A percentile compares a stretch with the other conserved stretches of the same genome.
phyloP scores from a whole-genome alignment of 306 rosid genomes.

The Medicago lupulina region DNA sequence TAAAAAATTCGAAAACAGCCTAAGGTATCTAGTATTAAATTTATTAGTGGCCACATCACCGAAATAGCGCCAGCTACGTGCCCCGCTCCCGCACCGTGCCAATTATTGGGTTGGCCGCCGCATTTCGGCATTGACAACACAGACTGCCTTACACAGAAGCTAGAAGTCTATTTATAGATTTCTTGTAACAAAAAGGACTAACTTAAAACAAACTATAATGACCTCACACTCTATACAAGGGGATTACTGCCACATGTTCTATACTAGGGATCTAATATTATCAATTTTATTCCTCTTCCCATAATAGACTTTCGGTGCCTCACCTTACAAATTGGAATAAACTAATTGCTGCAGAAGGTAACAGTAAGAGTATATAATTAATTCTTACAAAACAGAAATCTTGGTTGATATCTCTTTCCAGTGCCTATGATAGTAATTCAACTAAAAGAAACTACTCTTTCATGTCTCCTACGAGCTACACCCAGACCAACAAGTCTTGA shows the following conservation, averaged over 20 bases:
- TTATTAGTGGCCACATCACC: no score
- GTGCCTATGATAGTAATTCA: slow-evolving; percentile 1
- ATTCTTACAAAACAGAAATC: slow-evolving; percentile 23
- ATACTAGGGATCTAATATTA: background rate
- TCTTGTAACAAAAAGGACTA: background rate
- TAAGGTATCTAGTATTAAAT: no score
- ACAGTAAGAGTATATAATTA: slow-evolving; percentile 1
- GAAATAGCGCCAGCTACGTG: no score
- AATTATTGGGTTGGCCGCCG: no score
- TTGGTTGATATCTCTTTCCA: slow-evolving; percentile 18
- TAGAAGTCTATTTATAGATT: background rate
- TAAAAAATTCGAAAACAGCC: background rate
- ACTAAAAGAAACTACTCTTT: slow-evolving; percentile 27
- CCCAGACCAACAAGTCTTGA: slow-evolving; percentile 9
- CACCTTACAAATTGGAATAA: background rate
- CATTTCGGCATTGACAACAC: no score
- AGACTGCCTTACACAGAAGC: background rate
- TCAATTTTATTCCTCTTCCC: background rate
- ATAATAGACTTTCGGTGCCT: background rate
- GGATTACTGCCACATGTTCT: background rate
- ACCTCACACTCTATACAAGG: background rate
- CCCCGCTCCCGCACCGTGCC: no score
- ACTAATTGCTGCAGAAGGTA: slow-evolving; percentile 1
- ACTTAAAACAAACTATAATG: background rate
- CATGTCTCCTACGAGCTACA: background rate